These are phyloP conservation scores for Chrysosphaeria jannelii DNA, from an alignment of 2,329 filamentous ascomycete species.

Conservation along the genomic window DNA sequence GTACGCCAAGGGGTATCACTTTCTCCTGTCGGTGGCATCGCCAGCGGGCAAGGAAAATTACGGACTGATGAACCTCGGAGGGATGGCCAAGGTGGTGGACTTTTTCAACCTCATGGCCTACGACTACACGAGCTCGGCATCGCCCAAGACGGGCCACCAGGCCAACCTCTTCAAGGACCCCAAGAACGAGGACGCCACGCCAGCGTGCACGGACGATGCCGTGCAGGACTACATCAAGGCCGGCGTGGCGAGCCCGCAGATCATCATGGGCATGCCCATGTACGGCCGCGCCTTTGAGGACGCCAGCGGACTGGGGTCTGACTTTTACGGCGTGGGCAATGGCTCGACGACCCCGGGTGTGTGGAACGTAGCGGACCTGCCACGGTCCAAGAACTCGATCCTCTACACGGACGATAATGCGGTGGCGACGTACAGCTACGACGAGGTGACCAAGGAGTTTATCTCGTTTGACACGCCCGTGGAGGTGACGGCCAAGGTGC, in stretches of 20 bases:
- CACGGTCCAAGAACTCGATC: slow-evolving; percentile 25
- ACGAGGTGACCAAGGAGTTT: slow-evolving; percentile 25
- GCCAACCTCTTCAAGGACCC: slow-evolving; percentile 34
- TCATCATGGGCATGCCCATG: slow-evolving; percentile 50
- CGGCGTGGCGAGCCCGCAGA: slow-evolving; percentile 31
- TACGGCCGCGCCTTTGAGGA: slow-evolving; percentile 43
- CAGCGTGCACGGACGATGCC: slow-evolving; percentile 36
- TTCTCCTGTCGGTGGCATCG: slow-evolving; percentile 20
- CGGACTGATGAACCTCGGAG: slow-evolving; percentile 14
- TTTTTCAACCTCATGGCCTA: slow-evolving; percentile 38
- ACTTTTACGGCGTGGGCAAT: slow-evolving; percentile 32
- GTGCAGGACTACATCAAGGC: slow-evolving; percentile 31
- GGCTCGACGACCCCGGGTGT: slow-evolving; percentile 45
- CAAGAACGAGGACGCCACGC: slow-evolving; percentile 25
- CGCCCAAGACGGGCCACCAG: slow-evolving; percentile 27
- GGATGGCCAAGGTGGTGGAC: slow-evolving; percentile 18
- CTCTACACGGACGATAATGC: slow-evolving; percentile 22
- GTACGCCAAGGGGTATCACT: slow-evolving; percentile 16
- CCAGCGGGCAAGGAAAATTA: slow-evolving; percentile 19
- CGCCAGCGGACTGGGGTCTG: slow-evolving; percentile 31
- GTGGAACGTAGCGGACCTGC: slow-evolving; percentile 59
- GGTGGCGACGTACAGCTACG: slow-evolving; percentile 42
- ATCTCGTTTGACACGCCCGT: slow-evolving; percentile 40
- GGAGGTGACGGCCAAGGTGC: slow-evolving; percentile 28
- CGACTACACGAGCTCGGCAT: slow-evolving; percentile 40